Base-by-base conservation (phyloP, 345 rosid species). In the Melaleuca quinquenervia region DNA sequence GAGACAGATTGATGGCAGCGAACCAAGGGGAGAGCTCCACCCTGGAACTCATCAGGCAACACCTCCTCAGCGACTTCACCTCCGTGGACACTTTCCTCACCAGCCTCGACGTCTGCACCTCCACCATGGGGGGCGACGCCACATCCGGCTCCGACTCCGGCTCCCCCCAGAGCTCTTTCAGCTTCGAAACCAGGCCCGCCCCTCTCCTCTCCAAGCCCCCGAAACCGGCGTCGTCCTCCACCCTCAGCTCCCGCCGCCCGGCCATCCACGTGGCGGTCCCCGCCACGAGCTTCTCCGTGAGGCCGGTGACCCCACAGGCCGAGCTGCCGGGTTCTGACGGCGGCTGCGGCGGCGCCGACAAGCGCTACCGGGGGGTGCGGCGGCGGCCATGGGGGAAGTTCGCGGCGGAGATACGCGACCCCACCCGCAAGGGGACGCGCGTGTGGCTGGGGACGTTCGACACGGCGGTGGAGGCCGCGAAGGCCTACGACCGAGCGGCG, bases 361-460 rank as follows among this genome's bases (percentile, higher is more conserved):
- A 83, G 89, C 97, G 92, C 89, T 96, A 96, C 91, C 91, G 98
- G 82, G 98, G 99, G 5, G 99, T 96, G 1, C 87, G 98, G 82
- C 89, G 96, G 27, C 87, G 99, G 70, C 99, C 98, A 4, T 96
- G 99, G 98, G 98, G 99, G 2, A 96, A 93, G 84, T 96, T 87
- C 85, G 98, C 98, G 3, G 98, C 98, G 27, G 99, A 96, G 91
- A 96, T 97, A 26, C 94, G 99, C 11, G 98, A 97, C 86, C 99
- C 99, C 9, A 95, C 93, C 85, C 89, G 88, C 54, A 97, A 97
- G 85, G 99, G 99, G 15, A 89, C 95, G 24, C 91, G 99, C 41
- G 90, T 94, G 27, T 97, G 99, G 99, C 94, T 97, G 15, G 99
- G 99, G 22, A 97, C 98, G 0, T 97, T 96, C 85, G 97, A 97